phyloP scores from a whole-genome alignment of 1,284 basidiomycete genomes.

The Cerioporus squamosus region DNA sequence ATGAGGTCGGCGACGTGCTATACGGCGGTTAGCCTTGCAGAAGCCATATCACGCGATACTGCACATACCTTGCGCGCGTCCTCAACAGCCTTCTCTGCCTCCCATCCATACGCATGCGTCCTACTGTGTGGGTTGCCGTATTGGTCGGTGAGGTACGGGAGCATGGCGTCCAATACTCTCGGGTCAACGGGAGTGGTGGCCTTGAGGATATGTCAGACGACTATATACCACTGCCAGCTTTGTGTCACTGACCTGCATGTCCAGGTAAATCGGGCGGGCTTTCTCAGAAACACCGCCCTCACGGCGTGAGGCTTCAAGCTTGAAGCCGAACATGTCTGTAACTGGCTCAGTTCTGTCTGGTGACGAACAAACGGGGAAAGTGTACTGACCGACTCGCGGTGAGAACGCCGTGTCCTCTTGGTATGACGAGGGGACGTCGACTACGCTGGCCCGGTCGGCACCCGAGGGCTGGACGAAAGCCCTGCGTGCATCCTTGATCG shows the following conservation, averaged over 20 bases:
- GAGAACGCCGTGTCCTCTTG: constrained; percentile 72
- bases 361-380: background rate
- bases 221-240: background rate
- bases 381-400: constrained; percentile 65
- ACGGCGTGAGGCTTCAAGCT: constrained; percentile 71
- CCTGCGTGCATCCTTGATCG: constrained; percentile 37
- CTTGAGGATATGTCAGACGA: constrained; percentile 42
- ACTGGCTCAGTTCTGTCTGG: background rate
- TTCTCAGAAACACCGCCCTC: constrained; percentile 67
- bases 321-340: constrained; percentile 90
- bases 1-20: constrained; percentile 91
- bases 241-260: constrained; percentile 79
- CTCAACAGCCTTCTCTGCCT: constrained; percentile 95
- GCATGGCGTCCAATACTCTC: constrained; percentile 95
- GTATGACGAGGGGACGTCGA: constrained; percentile 76
- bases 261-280: constrained; percentile 90
- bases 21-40: background rate
- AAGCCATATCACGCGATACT: constrained; percentile 7
- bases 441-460: constrained; percentile 78
- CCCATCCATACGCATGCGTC: constrained; percentile 99
- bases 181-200: constrained; percentile 99
- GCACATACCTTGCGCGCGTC: constrained; percentile 78
- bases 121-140: constrained; percentile 98
- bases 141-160: constrained; percentile 95
- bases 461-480: constrained; percentile 77